Conservation (phyloP, 805 yeast genomes). For the Saccharomyces jurei region DNA sequence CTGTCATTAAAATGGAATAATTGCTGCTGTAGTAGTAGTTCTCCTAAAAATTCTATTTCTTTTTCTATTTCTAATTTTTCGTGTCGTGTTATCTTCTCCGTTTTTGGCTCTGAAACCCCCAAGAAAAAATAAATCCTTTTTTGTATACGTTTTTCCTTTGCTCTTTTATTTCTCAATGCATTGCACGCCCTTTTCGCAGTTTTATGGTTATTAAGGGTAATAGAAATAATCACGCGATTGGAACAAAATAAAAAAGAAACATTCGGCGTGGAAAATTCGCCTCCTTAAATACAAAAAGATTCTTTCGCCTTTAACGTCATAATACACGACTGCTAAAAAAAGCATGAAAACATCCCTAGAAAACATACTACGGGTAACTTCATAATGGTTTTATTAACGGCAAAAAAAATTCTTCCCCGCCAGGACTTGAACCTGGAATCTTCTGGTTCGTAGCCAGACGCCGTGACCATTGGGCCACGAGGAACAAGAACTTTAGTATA, state of each 20-base stretch:
- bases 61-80: background rate
- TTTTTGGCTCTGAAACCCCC: background rate
- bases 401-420: conserved; percentile 34
- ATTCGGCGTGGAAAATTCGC: background rate
- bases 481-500: conserved; percentile 40
- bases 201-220: background rate
- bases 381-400: background rate
- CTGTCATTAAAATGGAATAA: background rate
- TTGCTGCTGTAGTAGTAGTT: background rate
- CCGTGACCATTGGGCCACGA: conserved; percentile 73
- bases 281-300: background rate
- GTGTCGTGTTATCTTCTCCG: background rate
- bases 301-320: background rate
- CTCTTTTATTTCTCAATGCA: background rate
- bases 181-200: background rate
- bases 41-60: background rate
- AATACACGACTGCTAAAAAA: background rate
- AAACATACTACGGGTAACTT: background rate
- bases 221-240: background rate
- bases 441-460: conserved; percentile 60
- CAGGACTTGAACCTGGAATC: conserved; percentile 52
- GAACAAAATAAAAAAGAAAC: background rate
- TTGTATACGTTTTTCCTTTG: background rate
- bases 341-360: background rate
- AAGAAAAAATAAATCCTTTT: background rate